Conservation (phyloP, 2,329 filamentous ascomycete genomes). For the Claviceps quebecensis region DNA sequence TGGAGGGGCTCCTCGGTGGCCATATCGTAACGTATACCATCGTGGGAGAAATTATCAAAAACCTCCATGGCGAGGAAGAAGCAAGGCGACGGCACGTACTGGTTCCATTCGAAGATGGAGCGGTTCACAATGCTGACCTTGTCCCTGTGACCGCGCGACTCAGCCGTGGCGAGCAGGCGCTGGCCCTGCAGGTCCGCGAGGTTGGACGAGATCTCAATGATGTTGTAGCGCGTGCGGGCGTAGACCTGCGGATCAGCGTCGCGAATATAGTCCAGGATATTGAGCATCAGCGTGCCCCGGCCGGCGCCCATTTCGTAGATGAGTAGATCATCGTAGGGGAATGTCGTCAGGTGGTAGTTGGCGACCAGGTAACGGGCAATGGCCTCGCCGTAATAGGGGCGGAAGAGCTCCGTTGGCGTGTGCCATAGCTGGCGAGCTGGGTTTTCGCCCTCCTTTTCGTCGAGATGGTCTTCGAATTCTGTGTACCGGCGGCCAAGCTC, state of each 20-base stretch:
- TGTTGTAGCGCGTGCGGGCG: slow-evolving; percentile 79
- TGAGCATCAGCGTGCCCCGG: slow-evolving; percentile 94
- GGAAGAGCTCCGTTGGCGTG: slow-evolving; percentile 92
- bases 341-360: slow-evolving; percentile 89
- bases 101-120: slow-evolving; percentile 88
- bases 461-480: slow-evolving; percentile 79
- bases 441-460: slow-evolving; percentile 50
- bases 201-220: slow-evolving; percentile 85
- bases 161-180: slow-evolving; percentile 52
- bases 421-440: slow-evolving; percentile 89
- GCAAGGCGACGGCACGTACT: slow-evolving; percentile 78
- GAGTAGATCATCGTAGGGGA: slow-evolving; percentile 90
- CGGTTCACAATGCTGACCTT: slow-evolving; percentile 92
- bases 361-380: slow-evolving; percentile 91
- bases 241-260: slow-evolving; percentile 84
- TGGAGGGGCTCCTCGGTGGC: slow-evolving; percentile 71
- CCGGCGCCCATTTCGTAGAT: slow-evolving; percentile 99
- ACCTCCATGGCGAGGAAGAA: slow-evolving; percentile 98
- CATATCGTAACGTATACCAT: slow-evolving; percentile 81
- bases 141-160: slow-evolving; percentile 59
- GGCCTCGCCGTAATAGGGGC: slow-evolving; percentile 91
- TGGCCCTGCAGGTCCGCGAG: slow-evolving; percentile 66
- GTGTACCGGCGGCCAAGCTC: slow-evolving; percentile 68
- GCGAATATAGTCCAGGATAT: slow-evolving; percentile 93
- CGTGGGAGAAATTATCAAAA: slow-evolving; percentile 96